Conservation (phyloP, 345 rosid species). For the Eucalyptus urophylla region DNA sequence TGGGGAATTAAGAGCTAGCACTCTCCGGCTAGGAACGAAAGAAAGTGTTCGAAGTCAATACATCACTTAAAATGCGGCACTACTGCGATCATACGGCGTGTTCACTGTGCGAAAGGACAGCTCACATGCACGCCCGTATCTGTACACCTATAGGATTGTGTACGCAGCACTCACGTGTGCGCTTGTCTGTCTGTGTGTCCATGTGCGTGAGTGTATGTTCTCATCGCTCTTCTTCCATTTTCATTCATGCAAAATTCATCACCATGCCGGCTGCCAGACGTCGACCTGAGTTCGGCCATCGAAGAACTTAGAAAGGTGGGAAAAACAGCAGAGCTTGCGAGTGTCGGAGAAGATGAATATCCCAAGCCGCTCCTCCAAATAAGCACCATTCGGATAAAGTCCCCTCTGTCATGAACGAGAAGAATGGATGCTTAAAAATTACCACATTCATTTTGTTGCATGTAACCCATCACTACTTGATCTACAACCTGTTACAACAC, state of each 20-base stretch:
- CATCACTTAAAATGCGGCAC: not conserved
- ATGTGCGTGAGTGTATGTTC: constrained; percentile 26
- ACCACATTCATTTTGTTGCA: not conserved
- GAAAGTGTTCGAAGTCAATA: not conserved
- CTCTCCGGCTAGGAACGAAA: not conserved
- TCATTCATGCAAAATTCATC: constrained; percentile 35
- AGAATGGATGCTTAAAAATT: not conserved
- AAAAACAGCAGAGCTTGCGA: not conserved
- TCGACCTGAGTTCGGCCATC: not conserved
- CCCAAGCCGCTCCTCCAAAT: not conserved
- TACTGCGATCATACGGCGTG: not conserved
- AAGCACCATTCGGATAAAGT: not conserved
- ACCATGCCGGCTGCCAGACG: constrained; percentile 66
- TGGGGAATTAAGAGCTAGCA: not conserved
- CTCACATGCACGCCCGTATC: not conserved
- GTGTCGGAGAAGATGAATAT: not conserved
- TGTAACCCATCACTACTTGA: not conserved
- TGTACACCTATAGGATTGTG: not conserved
- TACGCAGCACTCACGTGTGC: not conserved
- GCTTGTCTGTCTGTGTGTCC: not conserved
- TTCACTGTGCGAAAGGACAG: not conserved
- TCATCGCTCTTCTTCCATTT: constrained; percentile 61
- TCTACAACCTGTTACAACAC: not conserved
- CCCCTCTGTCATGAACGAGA: not conserved
- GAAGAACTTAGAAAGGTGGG: not conserved